Evolutionary conservation across 495 filamentous ascomycete species (phyloP).

Genomic region (Neurospora cerealis): DNA sequence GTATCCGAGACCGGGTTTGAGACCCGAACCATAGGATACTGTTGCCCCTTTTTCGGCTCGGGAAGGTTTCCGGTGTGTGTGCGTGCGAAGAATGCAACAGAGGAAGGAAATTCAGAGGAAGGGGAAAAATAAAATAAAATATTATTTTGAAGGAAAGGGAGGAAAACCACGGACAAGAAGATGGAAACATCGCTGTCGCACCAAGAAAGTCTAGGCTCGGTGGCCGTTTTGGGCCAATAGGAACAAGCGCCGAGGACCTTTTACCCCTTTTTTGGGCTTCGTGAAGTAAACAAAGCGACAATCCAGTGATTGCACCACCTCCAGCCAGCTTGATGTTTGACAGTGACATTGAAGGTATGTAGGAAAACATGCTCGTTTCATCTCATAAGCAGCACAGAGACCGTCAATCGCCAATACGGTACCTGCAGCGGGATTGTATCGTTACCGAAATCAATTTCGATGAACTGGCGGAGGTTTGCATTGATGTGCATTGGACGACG

Average conservation of each 20-base stretch:
- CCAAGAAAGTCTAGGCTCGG: neutral
- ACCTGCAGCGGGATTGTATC: neutral
- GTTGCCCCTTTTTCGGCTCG: neutral
- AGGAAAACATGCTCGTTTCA: neutral
- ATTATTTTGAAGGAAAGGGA: neutral
- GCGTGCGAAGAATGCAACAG: neutral
- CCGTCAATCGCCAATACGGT: too few relatives aligned
- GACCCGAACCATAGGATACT: neutral
- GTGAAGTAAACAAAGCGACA: neutral
- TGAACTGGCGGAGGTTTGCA: neutral
- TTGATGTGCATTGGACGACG: neutral
- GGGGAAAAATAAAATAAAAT: neutral
- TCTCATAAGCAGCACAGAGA: neutral
- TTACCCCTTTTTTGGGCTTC: neutral
- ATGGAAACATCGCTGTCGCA: neutral
- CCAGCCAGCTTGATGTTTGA: neutral
- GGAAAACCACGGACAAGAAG: neutral
- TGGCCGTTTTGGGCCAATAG: neutral
- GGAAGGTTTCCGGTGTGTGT: too few relatives aligned
- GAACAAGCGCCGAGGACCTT: neutral
- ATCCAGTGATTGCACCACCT: neutral
- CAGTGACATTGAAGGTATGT: neutral
- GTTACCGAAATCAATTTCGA: neutral
- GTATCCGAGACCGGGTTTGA: neutral
- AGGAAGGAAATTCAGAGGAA: neutral